Evolutionary conservation across 129 eudicot species (phyloP), one percentile per base, ranked within the genome.

Genomic region (Ambrosia artemisiifolia): DNA sequence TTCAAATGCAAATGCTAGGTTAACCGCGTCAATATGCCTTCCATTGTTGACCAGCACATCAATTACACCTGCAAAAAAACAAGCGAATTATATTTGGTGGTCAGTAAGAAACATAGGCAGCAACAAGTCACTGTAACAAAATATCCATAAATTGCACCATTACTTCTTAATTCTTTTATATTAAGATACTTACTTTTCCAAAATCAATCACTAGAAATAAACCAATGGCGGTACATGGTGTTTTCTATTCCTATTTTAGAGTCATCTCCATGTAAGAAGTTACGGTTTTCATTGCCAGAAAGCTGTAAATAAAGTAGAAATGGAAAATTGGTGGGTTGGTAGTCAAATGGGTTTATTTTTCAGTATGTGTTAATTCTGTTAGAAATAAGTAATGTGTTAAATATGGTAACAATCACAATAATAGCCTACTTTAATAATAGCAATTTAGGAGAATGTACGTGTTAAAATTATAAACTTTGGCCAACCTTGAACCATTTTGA

Each of bases 11-110:
- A 88, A 90, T 51, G 96, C 88, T 67, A 95, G 82, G 73, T 90
- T 95, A 75, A 95, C 94, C 33, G 99, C 99, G 80, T 90, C 96
- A 47, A 95, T 95, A 28, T 95, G 97, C 53, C 96, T 88, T 69
- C 97, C 94, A 72, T 74, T 90, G 63, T 78, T 90, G 6, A 95
- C 82, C 88, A 95, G 71, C 73, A 88, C 97, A 65, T 78, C 84
- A 60, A 90, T 95, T 30, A 95, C 99, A 81, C 96, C 97, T 95
- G 90, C 47, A 18, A 6, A 62, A 62, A 63, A 28, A 34, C 1
- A 44, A 19, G 62, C 11, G 46, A 40, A 30, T 53, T 42, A 75
- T 11, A 54, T 60, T 20, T 24, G 35, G 35, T 56, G 35, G 33
- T 20, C 14, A 1, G 2, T 7, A 56, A 24, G 28, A 55, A 40